phyloP scores from a whole-genome alignment of 345 rosid genomes.

The Eucalyptus pauciflora region DNA sequence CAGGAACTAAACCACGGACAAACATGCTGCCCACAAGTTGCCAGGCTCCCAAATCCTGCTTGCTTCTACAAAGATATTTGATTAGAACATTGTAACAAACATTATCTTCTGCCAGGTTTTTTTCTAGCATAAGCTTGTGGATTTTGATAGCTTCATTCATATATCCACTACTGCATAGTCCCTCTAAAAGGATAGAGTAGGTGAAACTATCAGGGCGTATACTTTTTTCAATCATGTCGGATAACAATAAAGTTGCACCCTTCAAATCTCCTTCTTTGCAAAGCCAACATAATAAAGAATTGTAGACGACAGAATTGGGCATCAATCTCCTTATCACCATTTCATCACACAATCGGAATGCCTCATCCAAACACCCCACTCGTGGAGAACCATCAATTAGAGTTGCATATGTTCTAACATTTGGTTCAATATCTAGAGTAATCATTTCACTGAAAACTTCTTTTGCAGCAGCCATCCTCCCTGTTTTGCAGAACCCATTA shows the following conservation, averaged over 20 bases:
- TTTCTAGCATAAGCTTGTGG: slow-evolving; percentile 23
- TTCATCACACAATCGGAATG: slow-evolving; percentile 38
- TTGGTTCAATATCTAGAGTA: slow-evolving; percentile 29
- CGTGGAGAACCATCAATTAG: slow-evolving; percentile 57
- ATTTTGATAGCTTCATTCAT: slow-evolving; percentile 34
- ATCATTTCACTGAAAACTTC: slow-evolving; percentile 28
- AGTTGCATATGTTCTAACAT: slow-evolving; percentile 59
- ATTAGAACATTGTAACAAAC: slow-evolving; percentile 46
- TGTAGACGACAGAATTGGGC: slow-evolving; percentile 42
- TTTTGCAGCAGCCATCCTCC: slow-evolving; percentile 36
- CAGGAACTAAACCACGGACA: slow-evolving; percentile 41
- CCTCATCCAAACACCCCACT: slow-evolving; percentile 35
- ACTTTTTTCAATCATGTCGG: slow-evolving; percentile 35
- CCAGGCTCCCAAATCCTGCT: slow-evolving; percentile 24
- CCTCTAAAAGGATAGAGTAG: slow-evolving; percentile 31
- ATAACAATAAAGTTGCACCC: slow-evolving; percentile 26
- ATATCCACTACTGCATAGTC: slow-evolving; percentile 32
- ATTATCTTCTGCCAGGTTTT: slow-evolving; percentile 33
- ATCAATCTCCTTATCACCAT: slow-evolving; percentile 51
- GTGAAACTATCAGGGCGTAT: slow-evolving; percentile 32
- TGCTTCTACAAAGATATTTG: slow-evolving; percentile 26
- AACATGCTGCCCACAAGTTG: slow-evolving; percentile 43
- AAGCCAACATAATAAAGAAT: slow-evolving; percentile 52
- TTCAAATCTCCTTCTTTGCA: slow-evolving; percentile 36
- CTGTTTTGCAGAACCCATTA: slow-evolving; percentile 52